Conservation (phyloP, 352 stramenopile species). For the Thraustochytrium sp. region DNA sequence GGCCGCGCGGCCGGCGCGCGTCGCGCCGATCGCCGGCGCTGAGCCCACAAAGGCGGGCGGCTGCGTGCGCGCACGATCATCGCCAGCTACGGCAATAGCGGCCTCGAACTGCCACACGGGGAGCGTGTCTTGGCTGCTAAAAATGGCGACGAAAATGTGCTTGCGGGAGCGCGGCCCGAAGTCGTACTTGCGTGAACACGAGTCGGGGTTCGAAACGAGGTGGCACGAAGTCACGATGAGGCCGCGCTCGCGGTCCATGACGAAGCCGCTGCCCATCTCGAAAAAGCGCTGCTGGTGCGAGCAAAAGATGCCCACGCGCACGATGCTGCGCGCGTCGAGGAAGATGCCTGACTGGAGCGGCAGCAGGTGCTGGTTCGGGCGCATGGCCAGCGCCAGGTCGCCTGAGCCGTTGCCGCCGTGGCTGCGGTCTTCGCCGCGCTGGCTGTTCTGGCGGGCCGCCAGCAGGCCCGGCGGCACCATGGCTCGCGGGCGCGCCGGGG, state of each 20-base stretch:
- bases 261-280: constrained; percentile 1
- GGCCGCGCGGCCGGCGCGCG: background rate
- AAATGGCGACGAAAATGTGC: background rate
- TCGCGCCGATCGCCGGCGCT: background rate
- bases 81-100: background rate
- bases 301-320: constrained; percentile 12
- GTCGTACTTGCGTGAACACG: background rate
- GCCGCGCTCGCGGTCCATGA: background rate
- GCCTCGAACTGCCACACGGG: constrained; percentile 14
- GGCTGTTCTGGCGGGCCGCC: too few species aligned
- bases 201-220: background rate
- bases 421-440: too few species aligned
- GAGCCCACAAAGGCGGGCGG: background rate
- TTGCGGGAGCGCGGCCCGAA: background rate
- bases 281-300: background rate
- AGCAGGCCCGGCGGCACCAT: background rate
- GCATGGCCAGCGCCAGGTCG: background rate
- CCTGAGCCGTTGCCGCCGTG: too few species aligned
- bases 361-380: background rate
- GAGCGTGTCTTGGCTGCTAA: background rate
- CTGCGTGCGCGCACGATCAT: background rate
- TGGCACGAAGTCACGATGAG: constrained; percentile 29
- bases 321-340: constrained; percentile 12
- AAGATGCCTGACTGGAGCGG: background rate
- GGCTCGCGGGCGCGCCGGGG: too few species aligned